These are phyloP conservation scores for Spizellomyces punctatus DNA, from an alignment of 192 early-diverging fungal species.

Conservation along the genomic window DNA sequence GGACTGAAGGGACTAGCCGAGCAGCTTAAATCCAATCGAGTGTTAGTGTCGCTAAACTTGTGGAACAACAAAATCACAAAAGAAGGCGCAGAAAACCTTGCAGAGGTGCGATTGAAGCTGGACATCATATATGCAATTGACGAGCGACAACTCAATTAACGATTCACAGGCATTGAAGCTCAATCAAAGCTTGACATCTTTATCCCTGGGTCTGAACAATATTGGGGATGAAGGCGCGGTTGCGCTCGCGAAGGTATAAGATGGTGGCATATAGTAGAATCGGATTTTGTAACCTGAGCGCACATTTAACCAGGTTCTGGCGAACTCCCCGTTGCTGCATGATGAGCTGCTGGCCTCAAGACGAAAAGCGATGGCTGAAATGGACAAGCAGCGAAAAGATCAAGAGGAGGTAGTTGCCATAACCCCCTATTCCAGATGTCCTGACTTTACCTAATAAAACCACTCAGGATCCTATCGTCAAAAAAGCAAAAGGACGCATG, in stretches of 20 bases:
- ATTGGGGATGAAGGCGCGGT: slow-evolving; percentile 52
- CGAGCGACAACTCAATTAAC: not conserved
- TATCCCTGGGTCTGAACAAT: slow-evolving; percentile 48
- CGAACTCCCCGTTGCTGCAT: slow-evolving; percentile 41
- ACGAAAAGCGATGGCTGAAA: slow-evolving; percentile 45
- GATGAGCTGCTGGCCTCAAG: slow-evolving; percentile 41
- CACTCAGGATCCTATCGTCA: slow-evolving; percentile 37
- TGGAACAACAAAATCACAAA: slow-evolving; percentile 51
- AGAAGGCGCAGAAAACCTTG: slow-evolving; percentile 50
- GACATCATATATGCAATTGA: not conserved
- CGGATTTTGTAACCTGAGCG: too few species aligned
- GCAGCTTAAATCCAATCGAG: slow-evolving; percentile 43
- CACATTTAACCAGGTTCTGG: slow-evolving; percentile 35
- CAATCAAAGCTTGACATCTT: slow-evolving; percentile 42
- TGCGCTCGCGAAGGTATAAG: slow-evolving; percentile 46
- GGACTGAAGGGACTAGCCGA: slow-evolving; percentile 43
- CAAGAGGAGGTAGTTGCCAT: slow-evolving; percentile 48
- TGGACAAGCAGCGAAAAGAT: slow-evolving; percentile 50
- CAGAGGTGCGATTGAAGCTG: slow-evolving; percentile 39
- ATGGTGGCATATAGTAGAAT: too few species aligned
- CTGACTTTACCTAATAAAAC: not conserved
- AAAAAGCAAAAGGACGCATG: slow-evolving; percentile 36
- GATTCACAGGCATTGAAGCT: slow-evolving; percentile 40
- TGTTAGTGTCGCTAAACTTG: slow-evolving; percentile 40
- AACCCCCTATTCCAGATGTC: slow-evolving; percentile 7